Evolutionary conservation across 768 basidiomycete species (phyloP), one percentile per base, ranked within the genome.

Genomic region (Thelephora ganbajun): DNA sequence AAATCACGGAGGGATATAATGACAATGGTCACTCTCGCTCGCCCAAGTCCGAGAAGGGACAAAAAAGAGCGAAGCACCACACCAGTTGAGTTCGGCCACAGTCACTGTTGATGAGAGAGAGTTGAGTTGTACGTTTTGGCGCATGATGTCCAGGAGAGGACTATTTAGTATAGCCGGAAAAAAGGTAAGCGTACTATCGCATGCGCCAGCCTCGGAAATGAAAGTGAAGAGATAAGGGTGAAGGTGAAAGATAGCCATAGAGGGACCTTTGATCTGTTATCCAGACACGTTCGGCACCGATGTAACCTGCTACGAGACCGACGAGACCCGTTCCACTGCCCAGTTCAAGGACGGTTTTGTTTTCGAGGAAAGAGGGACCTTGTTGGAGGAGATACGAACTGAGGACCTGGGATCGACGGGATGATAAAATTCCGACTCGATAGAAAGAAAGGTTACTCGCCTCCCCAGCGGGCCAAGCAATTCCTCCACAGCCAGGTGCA

Each of bases 291-390:
- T 64, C 66, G 3, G 70, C 72, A 37, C 80, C 79, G 14, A 92
- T 71, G 44, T 72, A 68, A 5, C 73, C 89, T 2, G 83, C 82
- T 5, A 83, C 79, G 22, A 97, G 73, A 7, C 91, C 91, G n/a
- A 94, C 90, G 19, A 97, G 71, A 14, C 92, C 92, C 2, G 92
- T 97, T 1, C 92, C 92, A 53, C 84, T 84, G 4, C 92, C 92
- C 2, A 97, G 73, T 58, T 97, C 92, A 14, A 96, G 59, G 11
- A 93, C 65, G 26, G 59, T 73, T 61, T 71, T 78, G 43, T 71
- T 71, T 22, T 63, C 51, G 23, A 93, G 64, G 43, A 70, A 73
- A 2, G 54, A 53, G 2, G 65, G 56, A 0, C 76, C 76, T 42
- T 73, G 70, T 41, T 75, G 70, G 14, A 77, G 68, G 33, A 96